Conservation (phyloP, 2,329 filamentous ascomycete species). For the Cladorrhinum sp. region DNA sequence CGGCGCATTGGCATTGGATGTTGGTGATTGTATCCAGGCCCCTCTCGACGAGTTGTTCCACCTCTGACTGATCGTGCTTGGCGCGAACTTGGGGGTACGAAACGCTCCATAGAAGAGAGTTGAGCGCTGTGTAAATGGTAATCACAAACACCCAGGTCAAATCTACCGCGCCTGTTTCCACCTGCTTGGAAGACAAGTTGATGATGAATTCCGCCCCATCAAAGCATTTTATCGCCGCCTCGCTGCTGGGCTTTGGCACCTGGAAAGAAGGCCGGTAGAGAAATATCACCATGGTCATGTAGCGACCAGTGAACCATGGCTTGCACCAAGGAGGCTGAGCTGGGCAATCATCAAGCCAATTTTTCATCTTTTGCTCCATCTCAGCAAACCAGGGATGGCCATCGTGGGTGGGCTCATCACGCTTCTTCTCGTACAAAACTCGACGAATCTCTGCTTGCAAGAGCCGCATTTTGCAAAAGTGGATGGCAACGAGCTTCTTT, state of each 20-base stretch:
- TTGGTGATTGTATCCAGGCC: constrained; percentile 76
- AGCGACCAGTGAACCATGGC: constrained; percentile 69
- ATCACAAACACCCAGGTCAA: constrained; percentile 93
- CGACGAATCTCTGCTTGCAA: constrained; percentile 85
- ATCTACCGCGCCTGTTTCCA: constrained; percentile 72
- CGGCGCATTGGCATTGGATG: constrained; percentile 48
- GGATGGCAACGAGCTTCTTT: constrained; percentile 84
- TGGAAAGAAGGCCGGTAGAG: constrained; percentile 90
- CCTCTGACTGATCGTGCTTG: constrained; percentile 68
- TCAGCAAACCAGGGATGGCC: constrained; percentile 81
- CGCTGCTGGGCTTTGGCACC: constrained; percentile 75
- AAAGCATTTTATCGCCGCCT: constrained; percentile 79
- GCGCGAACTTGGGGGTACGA: constrained; percentile 82
- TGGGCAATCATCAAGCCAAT: constrained; percentile 77
- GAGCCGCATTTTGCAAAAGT: constrained; percentile 89
- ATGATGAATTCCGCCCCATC: constrained; percentile 81
- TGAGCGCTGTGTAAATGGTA: constrained; percentile 85
- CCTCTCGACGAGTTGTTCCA: constrained; percentile 69
- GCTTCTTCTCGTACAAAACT: constrained; percentile 80
- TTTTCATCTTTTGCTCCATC: constrained; percentile 74
- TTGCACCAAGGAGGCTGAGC: constrained; percentile 69
- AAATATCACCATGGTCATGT: constrained; percentile 85
- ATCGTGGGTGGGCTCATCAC: constrained; percentile 71
- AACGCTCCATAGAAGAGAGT: constrained; percentile 86
- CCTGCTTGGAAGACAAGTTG: constrained; percentile 73